Base-by-base conservation (phyloP, 108 stramenopile genomes). In the Chaetoceros tenuissimus region DNA sequence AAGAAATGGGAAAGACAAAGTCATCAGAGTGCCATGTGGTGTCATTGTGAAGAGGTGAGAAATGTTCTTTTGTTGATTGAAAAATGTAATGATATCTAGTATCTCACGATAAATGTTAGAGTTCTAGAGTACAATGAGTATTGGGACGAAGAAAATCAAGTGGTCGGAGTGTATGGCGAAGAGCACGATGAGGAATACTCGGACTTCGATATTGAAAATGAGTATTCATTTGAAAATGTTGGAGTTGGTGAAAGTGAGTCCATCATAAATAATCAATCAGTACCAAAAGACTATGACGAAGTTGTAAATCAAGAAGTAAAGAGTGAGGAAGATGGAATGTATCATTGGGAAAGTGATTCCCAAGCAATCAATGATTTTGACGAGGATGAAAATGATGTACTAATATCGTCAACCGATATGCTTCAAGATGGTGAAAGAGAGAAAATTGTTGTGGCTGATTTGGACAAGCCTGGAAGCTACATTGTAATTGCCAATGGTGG, bases 1-100 rank as follows among this genome's bases (percentile, higher is more conserved):
- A 1, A 60, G 72, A 46, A 78, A 74, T 54, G 92, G 92, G 31
- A 60, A 60, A 40, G 81, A 94, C 75, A 61, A 68, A 2, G 71
- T 88, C 46, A 48, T 89, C 3, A 57, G 80, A 56, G 84, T 94
- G 29, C 92, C 92, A 1, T 84, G 82, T 72, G 92, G 92, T 13
- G 87, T 94, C 3, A 68, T 94, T 10, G 88, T 94, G 3, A 67
- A 74, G 34, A 40, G 34, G 34, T 40, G 34, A 40, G 34, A 10
- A n/a, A n/a, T n/a, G n/a, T n/a, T n/a, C n/a, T n/a, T n/a, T n/a
- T n/a, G n/a, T n/a, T n/a, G n/a, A n/a, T n/a, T n/a, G n/a, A n/a
- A n/a, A n/a, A n/a, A n/a, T n/a, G n/a, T n/a, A n/a, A n/a, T n/a
- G n/a, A n/a, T n/a, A n/a, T n/a, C n/a, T n/a, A n/a, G n/a, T n/a